A percentile compares a stretch with the other conserved stretches of the same genome.
Conservation (phyloP, 1,139 yeast species). For the Blastobotrys indianensis region DNA sequence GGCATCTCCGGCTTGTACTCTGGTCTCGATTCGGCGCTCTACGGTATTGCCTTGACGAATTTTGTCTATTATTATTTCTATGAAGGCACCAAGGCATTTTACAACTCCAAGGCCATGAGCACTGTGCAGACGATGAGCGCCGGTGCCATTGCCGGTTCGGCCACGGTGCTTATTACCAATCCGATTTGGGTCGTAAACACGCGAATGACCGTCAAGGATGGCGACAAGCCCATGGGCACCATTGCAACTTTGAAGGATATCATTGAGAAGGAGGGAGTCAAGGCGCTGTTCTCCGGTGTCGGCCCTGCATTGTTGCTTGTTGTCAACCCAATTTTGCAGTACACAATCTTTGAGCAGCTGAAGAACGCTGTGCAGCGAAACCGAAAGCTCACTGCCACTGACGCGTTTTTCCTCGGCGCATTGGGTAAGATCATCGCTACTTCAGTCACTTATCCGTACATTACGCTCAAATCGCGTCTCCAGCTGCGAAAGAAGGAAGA, state of each 20-base stretch:
- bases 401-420: slow-evolving; percentile 85
- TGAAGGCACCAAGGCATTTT: slow-evolving; percentile 58
- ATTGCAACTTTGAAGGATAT: slow-evolving; percentile 55
- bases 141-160: slow-evolving; percentile 83
- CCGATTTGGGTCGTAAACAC: slow-evolving; percentile 97
- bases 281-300: slow-evolving; percentile 60
- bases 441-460: slow-evolving; percentile 77
- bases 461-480: slow-evolving; percentile 83
- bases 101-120: slow-evolving; percentile 41
- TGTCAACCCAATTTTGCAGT: slow-evolving; percentile 83
- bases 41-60: slow-evolving; percentile 81
- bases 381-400: slow-evolving; percentile 47
- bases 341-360: slow-evolving; percentile 84
- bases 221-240: slow-evolving; percentile 41
- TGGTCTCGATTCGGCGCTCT: slow-evolving; percentile 82
- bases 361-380: slow-evolving; percentile 57
- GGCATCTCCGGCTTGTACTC: slow-evolving; percentile 72
- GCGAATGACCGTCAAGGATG: slow-evolving; percentile 59
- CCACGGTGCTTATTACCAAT: slow-evolving; percentile 80
- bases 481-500: slow-evolving; percentile 52
- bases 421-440: slow-evolving; percentile 86
- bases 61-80: slow-evolving; percentile 88
- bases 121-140: slow-evolving; percentile 70
- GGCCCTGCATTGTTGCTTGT: slow-evolving; percentile 84
- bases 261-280: slow-evolving; percentile 62